These are phyloP conservation scores for Evernia prunastri DNA, from an alignment of 495 filamentous ascomycete species.

Conservation along the genomic window DNA sequence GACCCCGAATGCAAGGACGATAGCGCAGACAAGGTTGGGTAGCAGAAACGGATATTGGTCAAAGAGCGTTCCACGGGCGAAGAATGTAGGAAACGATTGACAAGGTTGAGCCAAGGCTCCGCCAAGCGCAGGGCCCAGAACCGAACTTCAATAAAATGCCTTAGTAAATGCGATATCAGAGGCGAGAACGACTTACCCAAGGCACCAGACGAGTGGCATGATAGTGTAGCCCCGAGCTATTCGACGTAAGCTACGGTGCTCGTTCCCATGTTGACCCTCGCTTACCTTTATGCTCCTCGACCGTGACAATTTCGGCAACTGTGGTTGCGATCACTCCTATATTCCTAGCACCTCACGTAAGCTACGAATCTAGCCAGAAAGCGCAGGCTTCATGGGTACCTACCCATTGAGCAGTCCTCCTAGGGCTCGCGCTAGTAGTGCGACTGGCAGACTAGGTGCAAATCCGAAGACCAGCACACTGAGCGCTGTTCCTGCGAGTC, in stretches of 20 bases:
- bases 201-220: conserved; percentile 96
- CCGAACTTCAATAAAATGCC: conserved; percentile 45
- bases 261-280: conserved; percentile 16
- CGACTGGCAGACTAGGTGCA: conserved; percentile 72
- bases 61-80: conserved; percentile 67
- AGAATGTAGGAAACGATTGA: conserved; percentile 69
- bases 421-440: conserved; percentile 78
- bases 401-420: conserved; percentile 91
- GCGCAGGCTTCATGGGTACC: conserved; percentile 26
- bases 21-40: conserved; percentile 85
- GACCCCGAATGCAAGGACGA: conserved; percentile 69
- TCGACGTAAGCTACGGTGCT: conserved; percentile 9
- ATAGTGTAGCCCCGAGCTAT: conserved; percentile 84
- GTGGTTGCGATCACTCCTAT: conserved; percentile 94
- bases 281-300: conserved; percentile 84
- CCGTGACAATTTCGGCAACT: conserved; percentile 84
- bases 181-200: conserved; percentile 54
- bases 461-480: conserved; percentile 96
- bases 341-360: conserved; percentile 46
- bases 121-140: conserved; percentile 85
- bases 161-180: conserved; percentile 1
- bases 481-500: conserved; percentile 79
- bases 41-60: conserved; percentile 85
- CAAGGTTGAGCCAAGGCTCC: conserved; percentile 84
- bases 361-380: conserved; percentile 9